A percentile compares a stretch with the other conserved stretches of the same genome.
Evolutionary conservation across 2,329 filamentous ascomycete species (phyloP).

Genomic region (Metarhizium sp.): DNA sequence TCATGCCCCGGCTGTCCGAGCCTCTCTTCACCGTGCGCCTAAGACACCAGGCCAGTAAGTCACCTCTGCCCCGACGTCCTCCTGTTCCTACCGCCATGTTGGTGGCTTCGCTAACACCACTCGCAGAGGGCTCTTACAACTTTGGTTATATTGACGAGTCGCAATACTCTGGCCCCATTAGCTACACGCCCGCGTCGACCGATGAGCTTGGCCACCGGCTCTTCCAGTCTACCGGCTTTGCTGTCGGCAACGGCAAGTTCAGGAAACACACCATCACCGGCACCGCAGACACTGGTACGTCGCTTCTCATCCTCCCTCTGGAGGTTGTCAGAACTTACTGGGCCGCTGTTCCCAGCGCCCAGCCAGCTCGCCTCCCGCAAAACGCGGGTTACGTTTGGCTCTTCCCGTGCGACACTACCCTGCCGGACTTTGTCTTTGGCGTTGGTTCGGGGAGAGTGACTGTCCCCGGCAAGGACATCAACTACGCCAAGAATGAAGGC

Average conservation of each 20-base stretch:
- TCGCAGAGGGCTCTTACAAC: constrained; percentile 54
- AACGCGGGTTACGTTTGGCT: constrained; percentile 21
- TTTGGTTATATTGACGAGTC: constrained; percentile 60
- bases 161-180: constrained; percentile 54
- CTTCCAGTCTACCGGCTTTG: constrained; percentile 14
- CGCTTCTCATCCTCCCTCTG: constrained; percentile 49
- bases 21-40: constrained; percentile 61
- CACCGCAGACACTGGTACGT: constrained; percentile 52
- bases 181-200: constrained; percentile 49
- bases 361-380: constrained; percentile 19
- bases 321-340: constrained; percentile 40
- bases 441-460: constrained; percentile 47
- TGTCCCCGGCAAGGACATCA: constrained; percentile 41
- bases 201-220: constrained; percentile 55
- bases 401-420: constrained; percentile 31
- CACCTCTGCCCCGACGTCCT: too few relatives aligned
- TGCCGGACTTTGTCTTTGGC: constrained; percentile 42
- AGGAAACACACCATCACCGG: constrained; percentile 20
- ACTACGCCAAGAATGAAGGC: constrained; percentile 27
- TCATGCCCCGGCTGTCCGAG: constrained; percentile 9
- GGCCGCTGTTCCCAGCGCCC: constrained; percentile 25
- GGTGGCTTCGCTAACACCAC: too few relatives aligned
- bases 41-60: constrained; percentile 31
- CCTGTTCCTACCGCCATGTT: background rate
- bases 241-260: constrained; percentile 10